These are phyloP conservation scores for Trichoderma koningii DNA, from an alignment of 2,329 filamentous ascomycete genomes.

Conservation along the genomic window DNA sequence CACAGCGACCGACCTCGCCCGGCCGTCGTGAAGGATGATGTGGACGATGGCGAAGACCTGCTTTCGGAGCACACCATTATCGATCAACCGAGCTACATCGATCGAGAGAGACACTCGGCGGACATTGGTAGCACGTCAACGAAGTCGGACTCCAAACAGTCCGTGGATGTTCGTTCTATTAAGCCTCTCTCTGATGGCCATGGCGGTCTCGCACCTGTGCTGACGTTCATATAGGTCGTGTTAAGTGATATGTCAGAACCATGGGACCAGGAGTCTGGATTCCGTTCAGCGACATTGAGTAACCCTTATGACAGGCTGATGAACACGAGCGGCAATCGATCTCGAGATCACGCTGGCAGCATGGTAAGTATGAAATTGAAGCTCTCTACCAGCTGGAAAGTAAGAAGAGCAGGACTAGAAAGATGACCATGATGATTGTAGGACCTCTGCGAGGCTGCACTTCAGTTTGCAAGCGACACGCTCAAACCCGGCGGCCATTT, in stretches of 20 bases:
- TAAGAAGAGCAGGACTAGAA: neutral
- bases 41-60: constrained; percentile 30
- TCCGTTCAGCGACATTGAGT: constrained; percentile 87
- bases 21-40: constrained; percentile 24
- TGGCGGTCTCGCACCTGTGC: neutral
- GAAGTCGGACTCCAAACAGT: constrained; percentile 20
- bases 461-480: constrained; percentile 83
- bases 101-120: constrained; percentile 57
- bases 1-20: constrained; percentile 36
- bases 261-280: constrained; percentile 80
- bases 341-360: constrained; percentile 87
- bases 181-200: neutral
- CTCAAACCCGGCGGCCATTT: constrained; percentile 83
- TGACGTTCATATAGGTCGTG: constrained; percentile 62
- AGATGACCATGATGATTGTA: constrained; percentile 43
- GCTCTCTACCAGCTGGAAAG: neutral
- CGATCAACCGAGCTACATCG: constrained; percentile 62
- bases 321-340: constrained; percentile 90
- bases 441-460: constrained; percentile 86
- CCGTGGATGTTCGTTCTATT: constrained; percentile 64
- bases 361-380: constrained; percentile 67
- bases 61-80: constrained; percentile 32
- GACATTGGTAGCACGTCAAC: constrained; percentile 25
- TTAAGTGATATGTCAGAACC: constrained; percentile 99
- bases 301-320: constrained; percentile 97